Percentiles rank a stretch among this genome's conserved stretches.
Evolutionary conservation across 2,329 filamentous ascomycete species (phyloP).

Genomic region (Tolypocladium capitatum): DNA sequence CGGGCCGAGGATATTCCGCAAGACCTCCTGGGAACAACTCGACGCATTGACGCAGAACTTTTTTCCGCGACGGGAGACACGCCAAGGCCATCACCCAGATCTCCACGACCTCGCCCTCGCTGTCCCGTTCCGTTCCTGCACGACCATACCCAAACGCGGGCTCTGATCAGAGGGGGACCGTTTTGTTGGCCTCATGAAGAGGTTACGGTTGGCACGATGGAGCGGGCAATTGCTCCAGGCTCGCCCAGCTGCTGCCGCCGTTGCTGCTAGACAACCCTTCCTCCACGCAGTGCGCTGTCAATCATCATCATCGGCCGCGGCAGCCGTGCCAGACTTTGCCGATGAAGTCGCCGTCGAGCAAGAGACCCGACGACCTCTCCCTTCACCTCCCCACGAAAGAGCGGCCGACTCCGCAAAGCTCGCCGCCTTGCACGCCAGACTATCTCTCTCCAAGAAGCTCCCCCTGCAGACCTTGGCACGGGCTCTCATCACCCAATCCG

Average conservation of each 20-base stretch:
- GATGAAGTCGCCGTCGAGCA: constrained; percentile 8
- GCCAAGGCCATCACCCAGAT: background rate
- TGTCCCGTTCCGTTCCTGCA: background rate
- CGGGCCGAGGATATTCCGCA: constrained; percentile 8
- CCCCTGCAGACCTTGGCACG: constrained; percentile 78
- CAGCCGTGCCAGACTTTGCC: constrained; percentile 11
- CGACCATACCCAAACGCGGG: background rate
- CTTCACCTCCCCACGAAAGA: constrained; percentile 57
- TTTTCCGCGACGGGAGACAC: constrained; percentile 1
- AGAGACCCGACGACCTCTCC: constrained; percentile 28
- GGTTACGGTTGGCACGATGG: constrained; percentile 27
- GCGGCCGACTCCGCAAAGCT: constrained; percentile 74
- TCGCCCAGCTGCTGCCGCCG: constrained; percentile 13
- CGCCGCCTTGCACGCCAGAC: constrained; percentile 78
- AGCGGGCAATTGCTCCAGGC: constrained; percentile 26
- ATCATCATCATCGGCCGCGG: constrained; percentile 18
- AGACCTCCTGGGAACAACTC: constrained; percentile 4
- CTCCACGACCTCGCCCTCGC: background rate
- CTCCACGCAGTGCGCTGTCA: constrained; percentile 15
- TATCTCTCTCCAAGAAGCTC: constrained; percentile 68
- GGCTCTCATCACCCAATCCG: constrained; percentile 72
- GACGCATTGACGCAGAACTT: constrained; percentile 3
- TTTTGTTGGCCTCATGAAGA: constrained; percentile 21
- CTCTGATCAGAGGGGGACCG: background rate
- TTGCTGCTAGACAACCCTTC: constrained; percentile 13